phyloP scores from a whole-genome alignment of 2,329 filamentous ascomycete genomes.

The Colletotrichum sp. region DNA sequence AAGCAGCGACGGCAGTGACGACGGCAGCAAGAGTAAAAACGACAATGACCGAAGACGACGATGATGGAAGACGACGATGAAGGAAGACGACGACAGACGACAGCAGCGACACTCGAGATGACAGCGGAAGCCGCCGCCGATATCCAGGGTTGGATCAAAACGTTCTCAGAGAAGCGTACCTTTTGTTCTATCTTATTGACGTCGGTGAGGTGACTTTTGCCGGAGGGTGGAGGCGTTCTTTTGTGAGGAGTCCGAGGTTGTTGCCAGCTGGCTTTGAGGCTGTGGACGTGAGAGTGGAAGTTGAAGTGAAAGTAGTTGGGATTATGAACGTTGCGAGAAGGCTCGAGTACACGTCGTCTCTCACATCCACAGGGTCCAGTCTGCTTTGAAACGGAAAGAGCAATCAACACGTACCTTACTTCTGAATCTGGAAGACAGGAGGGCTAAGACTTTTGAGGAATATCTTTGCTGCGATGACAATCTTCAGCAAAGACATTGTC shows the following conservation, averaged over 20 bases:
- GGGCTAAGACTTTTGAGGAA: fast-evolving
- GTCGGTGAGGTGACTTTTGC: fast-evolving
- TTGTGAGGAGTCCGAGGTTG: not conserved
- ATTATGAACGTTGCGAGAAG: not conserved
- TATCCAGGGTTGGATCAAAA: not conserved
- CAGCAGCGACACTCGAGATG: not conserved
- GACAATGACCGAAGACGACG: not conserved
- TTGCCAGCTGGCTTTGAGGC: not conserved
- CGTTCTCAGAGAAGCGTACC: no score
- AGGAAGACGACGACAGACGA: no score
- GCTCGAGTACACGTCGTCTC: fast-evolving
- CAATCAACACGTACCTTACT: fast-evolving
- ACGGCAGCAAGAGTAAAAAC: not conserved
- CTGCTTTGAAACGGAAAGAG: not conserved
- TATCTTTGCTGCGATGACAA: no score
- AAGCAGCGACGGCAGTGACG: not conserved
- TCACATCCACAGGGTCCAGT: not conserved
- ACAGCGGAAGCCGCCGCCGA: not conserved
- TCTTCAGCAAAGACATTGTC: no score
- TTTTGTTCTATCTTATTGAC: not conserved
- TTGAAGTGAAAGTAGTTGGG: not conserved
- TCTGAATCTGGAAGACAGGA: fast-evolving
- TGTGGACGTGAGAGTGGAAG: no score
- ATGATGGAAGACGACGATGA: not conserved
- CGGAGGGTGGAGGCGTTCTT: fast-evolving